Evolutionary conservation across 345 rosid species (phyloP), one percentile per base, ranked within the genome.

Genomic region (Lagerstroemia speciosa): DNA sequence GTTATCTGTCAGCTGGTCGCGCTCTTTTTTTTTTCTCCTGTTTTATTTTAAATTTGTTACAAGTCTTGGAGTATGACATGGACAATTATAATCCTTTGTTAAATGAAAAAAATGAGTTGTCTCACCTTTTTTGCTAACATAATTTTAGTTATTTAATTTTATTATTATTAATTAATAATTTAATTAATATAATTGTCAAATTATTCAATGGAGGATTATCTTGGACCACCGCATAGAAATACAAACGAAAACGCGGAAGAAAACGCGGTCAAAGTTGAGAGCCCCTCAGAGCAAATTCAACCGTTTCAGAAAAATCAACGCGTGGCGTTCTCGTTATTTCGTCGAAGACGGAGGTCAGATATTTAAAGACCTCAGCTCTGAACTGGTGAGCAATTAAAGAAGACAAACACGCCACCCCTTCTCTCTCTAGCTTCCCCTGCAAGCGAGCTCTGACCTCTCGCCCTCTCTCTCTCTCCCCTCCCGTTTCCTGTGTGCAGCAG

Each of bases 401-500:
- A 53, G 8, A 22, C n/a, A n/a, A n/a, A n/a, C 60, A 26, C 30
- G 27, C 60, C 73, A 30, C 45, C 33, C 31, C 32, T 10, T 30
- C 55, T 36, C 46, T 38, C 41, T 38, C 41, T 38, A 38, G 10
- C 41, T 38, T 46, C 15, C n/a, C 45, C 55, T 24, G 58, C 29
- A 33, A 62, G 60, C 66, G 62, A 45, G 62, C 30, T 52, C 67
- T 1, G 48, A 55, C 37, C 48, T 8, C 48, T 48, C 62, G 2
- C 46, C 8, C 38, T 69, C 55, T 69, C 65, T 55, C 57, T 70
- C 60, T 69, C 38, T 20, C 66, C 10, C 46, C 32, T 31, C 8
- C 19, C 24, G 34, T 37, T 34, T 41, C 29, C 63, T 64, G 33
- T 22, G 36, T 32, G 27, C 20, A 1, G 36, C 46, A n/a, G 34